Evolutionary conservation across 2,329 filamentous ascomycete genomes (phyloP), one percentile per base, ranked within the genome.

Genomic region (Fusarium sp.): DNA sequence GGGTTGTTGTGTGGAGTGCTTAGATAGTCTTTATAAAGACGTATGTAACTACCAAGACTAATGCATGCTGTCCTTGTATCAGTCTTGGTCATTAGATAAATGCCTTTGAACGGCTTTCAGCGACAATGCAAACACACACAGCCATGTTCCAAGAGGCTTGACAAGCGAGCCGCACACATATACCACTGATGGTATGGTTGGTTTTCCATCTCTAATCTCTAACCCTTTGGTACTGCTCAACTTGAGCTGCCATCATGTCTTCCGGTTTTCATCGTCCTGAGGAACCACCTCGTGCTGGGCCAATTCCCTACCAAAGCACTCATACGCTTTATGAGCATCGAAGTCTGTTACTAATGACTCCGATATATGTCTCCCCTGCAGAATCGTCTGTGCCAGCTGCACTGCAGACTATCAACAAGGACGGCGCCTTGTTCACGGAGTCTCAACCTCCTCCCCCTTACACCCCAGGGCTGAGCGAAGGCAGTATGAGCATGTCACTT

Each of bases 1-100:
- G 91, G 72, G 81, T 95, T 68, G 91, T 94, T 46, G 86, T 95
- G 68, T 95, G 91, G 91, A 83, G 83, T 65, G 81, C 83, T 47
- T 92, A 86, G 74, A 54, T 25, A 57, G 41, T 39, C 22, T 19
- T 11, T 15, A 43, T 53, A 52, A 54, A 51, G 41, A 45, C 32
- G 31, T 44, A 6, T 48, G 49, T 35, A 53, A 41, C n/a, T 13
- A 12, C 19, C 25, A 42, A 44, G 12, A 26, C 22, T 13, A 2
- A 39, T 36, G 26, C 47, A 38, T 46, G 15, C 12, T 45, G 31
- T 19, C 12, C n/a, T 29, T 15, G n/a, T 12, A 25, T 53, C 31
- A 42, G 34, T 15, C 32, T 19, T 54, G 29, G 8, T 43, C 36
- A 28, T 13, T 31, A 42, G 22, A 59, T 41, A 32, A 15, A 39